A percentile compares a stretch with the other conserved stretches of the same genome.
These are phyloP conservation scores for Cladophialophora exuberans DNA, from an alignment of 2,329 filamentous ascomycete species.

Conservation along the genomic window DNA sequence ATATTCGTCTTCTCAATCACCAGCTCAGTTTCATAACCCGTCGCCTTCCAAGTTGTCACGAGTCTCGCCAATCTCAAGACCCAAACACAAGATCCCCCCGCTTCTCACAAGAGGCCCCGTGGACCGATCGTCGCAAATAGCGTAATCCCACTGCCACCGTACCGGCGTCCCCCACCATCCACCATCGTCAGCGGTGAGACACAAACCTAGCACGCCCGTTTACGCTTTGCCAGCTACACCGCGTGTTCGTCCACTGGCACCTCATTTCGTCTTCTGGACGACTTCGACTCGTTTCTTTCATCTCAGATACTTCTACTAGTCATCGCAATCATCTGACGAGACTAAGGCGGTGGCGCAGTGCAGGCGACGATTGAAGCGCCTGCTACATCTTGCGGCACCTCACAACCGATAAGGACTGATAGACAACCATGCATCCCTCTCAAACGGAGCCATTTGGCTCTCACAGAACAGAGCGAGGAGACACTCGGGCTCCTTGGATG, in stretches of 20 bases:
- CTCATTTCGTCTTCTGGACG: background rate
- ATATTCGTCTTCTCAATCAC: background rate
- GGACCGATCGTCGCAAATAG: conserved; percentile 15
- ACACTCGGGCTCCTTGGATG: conserved; percentile 12
- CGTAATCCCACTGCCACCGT: conserved; percentile 10
- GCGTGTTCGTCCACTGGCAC: background rate
- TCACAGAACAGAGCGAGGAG: conserved; percentile 25
- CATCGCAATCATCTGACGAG: background rate
- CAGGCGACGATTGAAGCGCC: background rate
- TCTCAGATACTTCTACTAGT: background rate
- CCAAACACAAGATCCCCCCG: background rate
- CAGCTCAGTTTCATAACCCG: background rate
- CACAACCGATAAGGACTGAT: background rate
- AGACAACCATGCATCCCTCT: conserved; percentile 27
- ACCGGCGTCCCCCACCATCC: conserved; percentile 10
- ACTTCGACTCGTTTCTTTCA: background rate
- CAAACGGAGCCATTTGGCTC: conserved; percentile 26
- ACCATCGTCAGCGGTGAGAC: conserved; percentile 29
- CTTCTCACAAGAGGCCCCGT: background rate
- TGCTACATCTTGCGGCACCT: background rate
- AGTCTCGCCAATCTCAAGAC: background rate
- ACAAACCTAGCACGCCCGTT: background rate
- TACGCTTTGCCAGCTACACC: background rate
- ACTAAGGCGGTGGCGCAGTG: background rate
- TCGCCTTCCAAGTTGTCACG: background rate